Percentiles rank a stretch among this genome's conserved stretches.
Conservation (phyloP, 2,329 filamentous ascomycete species). For the Trichoderma sp. region DNA sequence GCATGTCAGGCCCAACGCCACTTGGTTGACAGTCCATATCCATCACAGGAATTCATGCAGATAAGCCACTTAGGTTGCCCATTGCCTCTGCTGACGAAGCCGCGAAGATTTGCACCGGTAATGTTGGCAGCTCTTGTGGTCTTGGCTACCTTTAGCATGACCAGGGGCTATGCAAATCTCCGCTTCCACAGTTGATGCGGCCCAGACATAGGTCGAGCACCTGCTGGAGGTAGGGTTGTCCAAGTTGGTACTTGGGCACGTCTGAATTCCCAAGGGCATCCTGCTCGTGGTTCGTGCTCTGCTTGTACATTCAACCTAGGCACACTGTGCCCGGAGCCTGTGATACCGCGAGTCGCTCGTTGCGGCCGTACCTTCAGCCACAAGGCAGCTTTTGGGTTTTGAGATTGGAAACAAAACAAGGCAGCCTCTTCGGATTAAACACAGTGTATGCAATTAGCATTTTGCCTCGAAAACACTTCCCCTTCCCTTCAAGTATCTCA, state of each 20-base stretch:
- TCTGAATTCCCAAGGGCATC: neutral
- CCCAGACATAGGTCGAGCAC: neutral
- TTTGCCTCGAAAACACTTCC: neutral
- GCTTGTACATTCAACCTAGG: conserved; percentile 4
- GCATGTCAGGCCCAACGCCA: conserved; percentile 13
- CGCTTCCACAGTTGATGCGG: conserved; percentile 7
- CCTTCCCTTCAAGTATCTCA: neutral
- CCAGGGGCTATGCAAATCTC: conserved; percentile 17
- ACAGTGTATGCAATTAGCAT: neutral
- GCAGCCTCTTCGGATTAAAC: neutral
- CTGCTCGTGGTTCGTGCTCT: conserved; percentile 3
- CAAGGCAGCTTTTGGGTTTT: neutral
- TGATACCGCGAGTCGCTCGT: conserved; percentile 1
- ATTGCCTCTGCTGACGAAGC: conserved; percentile 7
- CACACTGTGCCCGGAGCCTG: conserved; percentile 11
- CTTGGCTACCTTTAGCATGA: conserved; percentile 12
- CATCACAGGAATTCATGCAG: conserved; percentile 9
- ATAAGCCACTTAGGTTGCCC: conserved; percentile 10
- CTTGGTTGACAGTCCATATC: conserved; percentile 7
- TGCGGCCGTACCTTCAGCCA: neutral
- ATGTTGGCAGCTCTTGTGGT: conserved; percentile 12
- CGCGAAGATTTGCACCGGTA: conserved; percentile 2
- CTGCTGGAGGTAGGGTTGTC: neutral
- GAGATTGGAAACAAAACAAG: neutral
- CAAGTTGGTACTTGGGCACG: conserved; percentile 3